A percentile compares a stretch with the other conserved stretches of the same genome.
phyloP scores from a whole-genome alignment of 129 eudicot genomes.

The Lactuca saligna region DNA sequence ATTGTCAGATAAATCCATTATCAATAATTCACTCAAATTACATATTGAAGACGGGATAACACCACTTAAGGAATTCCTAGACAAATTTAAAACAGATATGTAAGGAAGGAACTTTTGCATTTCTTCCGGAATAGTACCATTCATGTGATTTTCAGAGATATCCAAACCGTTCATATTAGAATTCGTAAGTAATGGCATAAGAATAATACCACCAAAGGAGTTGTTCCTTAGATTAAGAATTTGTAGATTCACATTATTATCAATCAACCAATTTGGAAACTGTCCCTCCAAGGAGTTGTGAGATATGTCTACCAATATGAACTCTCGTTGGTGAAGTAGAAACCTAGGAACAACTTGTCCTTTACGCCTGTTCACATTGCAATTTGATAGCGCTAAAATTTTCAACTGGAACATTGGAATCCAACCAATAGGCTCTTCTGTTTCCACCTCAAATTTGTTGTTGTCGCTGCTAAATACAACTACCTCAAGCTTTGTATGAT shows the following conservation, averaged over 20 bases:
- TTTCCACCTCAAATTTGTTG: conserved; percentile 10
- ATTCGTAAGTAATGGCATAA: conserved; percentile 2
- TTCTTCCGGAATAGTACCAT: background rate
- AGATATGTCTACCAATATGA: conserved; percentile 19
- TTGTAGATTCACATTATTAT: conserved; percentile 1
- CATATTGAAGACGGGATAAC: conserved; percentile 23
- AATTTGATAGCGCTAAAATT: background rate
- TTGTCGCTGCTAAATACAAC: background rate
- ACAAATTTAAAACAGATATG: background rate
- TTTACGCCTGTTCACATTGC: conserved; percentile 18
- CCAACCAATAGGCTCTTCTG: conserved; percentile 17
- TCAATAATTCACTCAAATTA: background rate
- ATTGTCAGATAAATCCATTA: conserved; percentile 30
- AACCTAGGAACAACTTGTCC: conserved; percentile 12
- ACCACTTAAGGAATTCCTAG: conserved; percentile 20
- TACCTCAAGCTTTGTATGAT: conserved; percentile 31
- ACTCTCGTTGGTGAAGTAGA: background rate
- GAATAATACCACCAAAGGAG: background rate
- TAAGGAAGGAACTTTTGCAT: conserved; percentile 25
- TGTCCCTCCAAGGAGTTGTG: conserved; percentile 23
- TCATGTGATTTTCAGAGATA: conserved; percentile 14
- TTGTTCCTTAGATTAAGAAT: conserved; percentile 15
- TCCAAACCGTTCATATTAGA: background rate
- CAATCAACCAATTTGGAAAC: conserved; percentile 29
- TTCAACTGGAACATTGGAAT: conserved; percentile 34